Base-by-base conservation (phyloP, 805 yeast species). In the Candida easanensis region DNA sequence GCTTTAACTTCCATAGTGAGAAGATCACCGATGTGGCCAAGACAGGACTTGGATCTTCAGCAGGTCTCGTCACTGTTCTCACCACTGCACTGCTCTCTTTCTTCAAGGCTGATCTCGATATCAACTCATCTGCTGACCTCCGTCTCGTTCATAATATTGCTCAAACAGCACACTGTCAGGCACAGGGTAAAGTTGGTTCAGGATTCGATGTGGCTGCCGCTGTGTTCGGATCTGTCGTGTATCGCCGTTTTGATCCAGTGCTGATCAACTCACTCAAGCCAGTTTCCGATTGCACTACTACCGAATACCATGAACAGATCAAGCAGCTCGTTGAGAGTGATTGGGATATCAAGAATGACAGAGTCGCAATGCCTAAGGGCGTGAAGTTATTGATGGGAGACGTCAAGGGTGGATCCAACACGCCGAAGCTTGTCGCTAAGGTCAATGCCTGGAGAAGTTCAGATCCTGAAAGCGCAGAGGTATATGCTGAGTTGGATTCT, bases 161-260 rank as follows among this genome's bases (percentile, higher is more conserved):
- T 0, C 99, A 93, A 61, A 70, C 87, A 8, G 84, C 96, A 0
- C 99, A 93, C 62, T 90, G 97, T 61, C 74, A 79, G 44, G 98
- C 99, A 3, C 99, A 93, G 62, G 87, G 88, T 25, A 93, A 93
- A 63, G 82, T 93, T 20, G 99, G 99, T 0, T 88, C 97, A 3
- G 99, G 99, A 0, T 93, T 93, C 63, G 99, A 93, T 60, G 95
- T 93, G 33, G 98, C 96, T 0, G 83, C 97, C 20, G 99, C 99
- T 0, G 83, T 87, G 0, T 91, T 74, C 63, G 99, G 99, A 2
- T 85, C 96, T 0, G 84, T 90, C 36, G 73, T 81, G 5, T 93
- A 93, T 63, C 73, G 77, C 34, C 70, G 99, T 47, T 93, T 93
- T 56, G 66, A 71, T 3, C 87, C 95, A 0, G 61, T 53, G 6